Evolutionary conservation across 2,329 filamentous ascomycete species (phyloP), one percentile per base, ranked within the genome.

Genomic region (Cladorrhinum sp.): DNA sequence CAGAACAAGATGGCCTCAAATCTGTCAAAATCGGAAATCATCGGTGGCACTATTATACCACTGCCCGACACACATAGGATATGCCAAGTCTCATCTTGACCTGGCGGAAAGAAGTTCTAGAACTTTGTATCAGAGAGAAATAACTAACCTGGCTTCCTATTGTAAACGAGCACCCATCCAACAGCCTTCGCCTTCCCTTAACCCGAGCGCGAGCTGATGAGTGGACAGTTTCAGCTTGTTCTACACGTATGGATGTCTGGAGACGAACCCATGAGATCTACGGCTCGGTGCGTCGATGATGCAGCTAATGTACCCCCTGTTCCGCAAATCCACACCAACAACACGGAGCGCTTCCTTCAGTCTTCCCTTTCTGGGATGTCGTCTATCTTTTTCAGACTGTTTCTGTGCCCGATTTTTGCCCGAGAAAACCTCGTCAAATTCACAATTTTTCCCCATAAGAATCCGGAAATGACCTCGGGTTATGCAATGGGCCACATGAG

Each of bases 241-340:
- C 41, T 45, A 2, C n/a, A n/a, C n/a, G n/a, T n/a, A n/a, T 5
- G 41, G 10, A 50, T 20, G 45, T 61, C 56, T 63, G 60, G 59
- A 54, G 54, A 60, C 59, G 60, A 55, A 48, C 57, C 45, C 18
- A 18, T n/a, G 22, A 51, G 64, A 67, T 65, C 66, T 60, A 57
- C 64, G 62, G 58, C 56, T 65, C 62, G 55, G 50, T 61, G 66
- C 63, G 63, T 63, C 62, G 66, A 67, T 67, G 64, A 67, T 56
- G 62, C 66, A 64, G 36, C 38, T 32, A 24, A 20, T 16, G 24
- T 64, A 64, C 38, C 32, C 36, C 48, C 16, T 9, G 25, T 29
- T 10, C 25, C 25, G 25, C 25, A 29, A 18, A 7, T 32, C 36
- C 22, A 27, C 32, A 49, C 13, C 8, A 24, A 20, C 13, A 36